phyloP scores from a whole-genome alignment of 1,284 basidiomycete species.

The Neonothopanus nambi region DNA sequence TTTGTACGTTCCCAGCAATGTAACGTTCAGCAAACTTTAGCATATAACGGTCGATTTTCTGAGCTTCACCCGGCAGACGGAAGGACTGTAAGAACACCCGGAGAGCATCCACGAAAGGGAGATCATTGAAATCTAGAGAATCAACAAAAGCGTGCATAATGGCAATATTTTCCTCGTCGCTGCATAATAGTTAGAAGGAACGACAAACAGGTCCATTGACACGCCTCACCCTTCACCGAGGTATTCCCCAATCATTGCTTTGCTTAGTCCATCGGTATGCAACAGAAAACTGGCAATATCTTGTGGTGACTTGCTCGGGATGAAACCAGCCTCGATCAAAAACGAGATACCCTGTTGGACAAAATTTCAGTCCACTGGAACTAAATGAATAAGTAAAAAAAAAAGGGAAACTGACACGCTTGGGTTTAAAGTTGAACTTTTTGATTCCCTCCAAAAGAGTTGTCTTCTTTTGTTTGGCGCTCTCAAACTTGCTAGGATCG shows the following conservation, averaged over 20 bases:
- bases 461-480: conserved; percentile 96
- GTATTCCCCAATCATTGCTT: conserved; percentile 97
- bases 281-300: conserved; percentile 90
- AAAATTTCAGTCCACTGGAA: conserved; percentile 5
- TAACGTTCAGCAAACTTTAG: conserved; percentile 96
- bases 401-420: conserved; percentile 55
- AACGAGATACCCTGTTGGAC: conserved; percentile 79
- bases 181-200: conserved; percentile 32
- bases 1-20: conserved; percentile 82
- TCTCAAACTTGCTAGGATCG: conserved; percentile 94
- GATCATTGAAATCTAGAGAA: conserved; percentile 79
- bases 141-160: conserved; percentile 98
- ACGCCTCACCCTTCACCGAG: conserved; percentile 86
- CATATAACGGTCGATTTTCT: conserved; percentile 99
- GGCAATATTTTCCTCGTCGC: conserved; percentile 84
- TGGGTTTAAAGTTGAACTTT: conserved; percentile 99
- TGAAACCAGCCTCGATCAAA: conserved; percentile 88
- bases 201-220: neutral
- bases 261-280: conserved; percentile 91
- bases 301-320: conserved; percentile 70
- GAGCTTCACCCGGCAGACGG: conserved; percentile 92
- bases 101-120: conserved; percentile 85
- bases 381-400: conserved; percentile 3
- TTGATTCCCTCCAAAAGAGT: conserved; percentile 94
- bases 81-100: conserved; percentile 90